Evolutionary conservation across 371 early-diverging fungal genomes (phyloP), one percentile per base, ranked within the genome.

Genomic region (Dinochytrium kinnereticum): DNA sequence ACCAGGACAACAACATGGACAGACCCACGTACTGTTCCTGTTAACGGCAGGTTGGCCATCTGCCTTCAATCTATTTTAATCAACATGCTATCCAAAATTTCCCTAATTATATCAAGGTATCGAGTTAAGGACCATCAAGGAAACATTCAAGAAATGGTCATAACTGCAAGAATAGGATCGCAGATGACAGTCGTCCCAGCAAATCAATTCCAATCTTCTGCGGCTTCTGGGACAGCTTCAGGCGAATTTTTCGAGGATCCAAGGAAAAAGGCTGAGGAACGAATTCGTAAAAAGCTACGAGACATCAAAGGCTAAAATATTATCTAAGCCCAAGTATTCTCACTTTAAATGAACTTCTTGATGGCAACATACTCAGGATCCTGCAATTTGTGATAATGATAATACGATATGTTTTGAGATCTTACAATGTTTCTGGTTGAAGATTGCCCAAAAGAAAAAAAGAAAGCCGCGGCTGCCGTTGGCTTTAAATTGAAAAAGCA

Each of bases 1-100:
- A 40, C 77, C 17, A 68, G 70, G 49, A 77, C 71, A n/a, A 77
- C 77, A 24, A 77, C 77, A n/a, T 77, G 77, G 77, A 71, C 71
- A 7, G 77, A 77, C 44, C 77, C 77, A 24, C 28, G 77, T 13
- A 69, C 74, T 21, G 44, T 77, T 10, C 31, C 72, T 21, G 24
- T 71, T 28, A 64, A 68, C 28, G 51, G 64, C 0, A 71, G 71
- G 72, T 76, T 38, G 10, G 59, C 13, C 7, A n/a, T n/a, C n/a
- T n/a, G 37, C 24, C n/a, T 65, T 64, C 38, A 19, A 44, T 5
- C n/a, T 31, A 28, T 19, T 57, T 71, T 38, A 19, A 17, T 19
- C 33, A 13, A 24, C 21, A 7, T 21, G 21, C 50, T 71, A n/a
- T n/a, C 2, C 33, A 30, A 2, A 33, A 28, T 33, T 24, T 57